These are phyloP conservation scores for Fusarium succisae DNA, from an alignment of 2,329 filamentous ascomycete species.

Conservation along the genomic window DNA sequence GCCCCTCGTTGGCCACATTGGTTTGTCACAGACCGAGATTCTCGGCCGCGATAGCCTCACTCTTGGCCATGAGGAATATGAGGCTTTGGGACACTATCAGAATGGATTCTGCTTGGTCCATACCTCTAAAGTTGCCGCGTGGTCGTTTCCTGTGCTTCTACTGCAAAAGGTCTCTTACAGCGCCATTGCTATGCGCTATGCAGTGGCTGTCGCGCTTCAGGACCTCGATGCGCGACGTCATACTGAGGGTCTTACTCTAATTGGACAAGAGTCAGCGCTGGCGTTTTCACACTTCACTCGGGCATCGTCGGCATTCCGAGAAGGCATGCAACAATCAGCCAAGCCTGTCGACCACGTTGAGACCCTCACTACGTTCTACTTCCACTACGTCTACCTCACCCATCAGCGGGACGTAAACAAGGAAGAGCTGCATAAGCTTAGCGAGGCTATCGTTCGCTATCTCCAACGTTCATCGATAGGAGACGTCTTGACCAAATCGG, in stretches of 20 bases:
- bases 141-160: neutral
- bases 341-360: neutral
- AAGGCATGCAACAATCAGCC: neutral
- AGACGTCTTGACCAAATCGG: neutral
- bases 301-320: neutral
- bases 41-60: neutral
- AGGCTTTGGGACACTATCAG: neutral
- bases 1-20: neutral
- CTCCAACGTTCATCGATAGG: neutral
- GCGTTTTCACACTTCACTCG: neutral
- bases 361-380: neutral
- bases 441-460: neutral
- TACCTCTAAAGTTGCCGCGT: neutral
- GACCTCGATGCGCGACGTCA: neutral
- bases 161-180: neutral
- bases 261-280: neutral
- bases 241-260: accelerated
- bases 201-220: neutral
- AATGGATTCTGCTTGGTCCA: neutral
- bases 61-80: neutral
- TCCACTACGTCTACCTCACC: neutral
- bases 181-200: neutral
- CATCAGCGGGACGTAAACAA: neutral
- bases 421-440: neutral
- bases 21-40: neutral